Conservation (phyloP, 352 stramenopile species). For the Peronospora belbahrii region DNA sequence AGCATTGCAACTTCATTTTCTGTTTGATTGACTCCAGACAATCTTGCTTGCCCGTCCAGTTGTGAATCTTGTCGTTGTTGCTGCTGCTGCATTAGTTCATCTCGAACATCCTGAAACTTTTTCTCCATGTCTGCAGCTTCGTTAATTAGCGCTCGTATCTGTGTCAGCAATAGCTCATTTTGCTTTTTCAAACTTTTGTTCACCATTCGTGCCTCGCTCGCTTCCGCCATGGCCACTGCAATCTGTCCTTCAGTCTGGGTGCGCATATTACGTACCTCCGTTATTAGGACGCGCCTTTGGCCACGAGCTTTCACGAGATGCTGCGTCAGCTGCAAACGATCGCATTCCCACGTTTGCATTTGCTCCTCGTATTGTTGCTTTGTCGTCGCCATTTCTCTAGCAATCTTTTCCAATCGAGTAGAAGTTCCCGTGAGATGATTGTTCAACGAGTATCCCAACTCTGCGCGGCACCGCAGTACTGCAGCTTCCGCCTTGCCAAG, state of each 20-base stretch:
- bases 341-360: constrained; percentile 41
- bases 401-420: constrained; percentile 65
- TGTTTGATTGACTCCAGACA: not conserved
- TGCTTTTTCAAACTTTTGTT: constrained; percentile 77
- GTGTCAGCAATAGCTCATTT: constrained; percentile 71
- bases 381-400: constrained; percentile 53
- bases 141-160: constrained; percentile 69
- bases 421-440: constrained; percentile 71
- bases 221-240: constrained; percentile 76
- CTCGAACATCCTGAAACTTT: constrained; percentile 23
- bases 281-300: constrained; percentile 70
- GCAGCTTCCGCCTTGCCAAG: constrained; percentile 61
- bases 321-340: constrained; percentile 52
- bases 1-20: constrained; percentile 12
- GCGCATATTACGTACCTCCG: constrained; percentile 72
- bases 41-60: not conserved
- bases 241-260: constrained; percentile 69
- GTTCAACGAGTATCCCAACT: constrained; percentile 67
- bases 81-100: constrained; percentile 18
- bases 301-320: constrained; percentile 69
- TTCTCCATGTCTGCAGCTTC: constrained; percentile 42
- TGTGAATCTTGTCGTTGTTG: not conserved
- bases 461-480: constrained; percentile 60
- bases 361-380: constrained; percentile 72
- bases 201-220: constrained; percentile 80